phyloP scores from a whole-genome alignment of 2,329 filamentous ascomycete species.

The Diaporthe helianthi region DNA sequence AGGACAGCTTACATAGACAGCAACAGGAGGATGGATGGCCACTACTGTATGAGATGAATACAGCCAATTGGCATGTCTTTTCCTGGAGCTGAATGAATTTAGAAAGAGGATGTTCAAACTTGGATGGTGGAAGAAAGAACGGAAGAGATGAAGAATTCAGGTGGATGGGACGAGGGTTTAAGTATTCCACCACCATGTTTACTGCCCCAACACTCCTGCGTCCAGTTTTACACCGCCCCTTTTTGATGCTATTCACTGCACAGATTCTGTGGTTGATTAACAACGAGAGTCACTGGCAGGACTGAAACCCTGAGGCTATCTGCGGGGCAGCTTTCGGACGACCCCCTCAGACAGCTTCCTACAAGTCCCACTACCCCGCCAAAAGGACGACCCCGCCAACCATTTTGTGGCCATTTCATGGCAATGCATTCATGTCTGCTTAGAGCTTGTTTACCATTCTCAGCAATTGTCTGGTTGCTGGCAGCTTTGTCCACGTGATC shows the following conservation, averaged over 20 bases:
- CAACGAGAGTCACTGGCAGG: no score
- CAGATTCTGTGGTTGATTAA: no score
- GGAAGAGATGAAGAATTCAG: not conserved
- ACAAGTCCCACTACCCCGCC: no score
- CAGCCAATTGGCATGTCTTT: not conserved
- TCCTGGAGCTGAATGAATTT: not conserved
- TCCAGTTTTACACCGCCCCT: not conserved
- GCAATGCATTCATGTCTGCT: not conserved
- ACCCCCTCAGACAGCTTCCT: no score
- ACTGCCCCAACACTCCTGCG: not conserved
- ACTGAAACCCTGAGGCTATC: no score
- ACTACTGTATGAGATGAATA: not conserved
- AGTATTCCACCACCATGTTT: not conserved
- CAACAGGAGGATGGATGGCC: no score
- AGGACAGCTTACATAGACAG: not conserved
- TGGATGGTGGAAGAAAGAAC: not conserved
- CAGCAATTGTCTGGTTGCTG: no score
- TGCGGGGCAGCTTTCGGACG: no score
- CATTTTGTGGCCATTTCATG: not conserved
- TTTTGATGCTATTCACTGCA: no score
- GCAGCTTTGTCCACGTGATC: not conserved
- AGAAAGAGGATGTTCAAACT: not conserved
- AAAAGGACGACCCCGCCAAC: accelerated
- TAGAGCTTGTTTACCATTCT: not conserved
- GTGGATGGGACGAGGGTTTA: not conserved